Conservation (phyloP, 2,329 filamentous ascomycete genomes). For the Microascus cirrosus region DNA sequence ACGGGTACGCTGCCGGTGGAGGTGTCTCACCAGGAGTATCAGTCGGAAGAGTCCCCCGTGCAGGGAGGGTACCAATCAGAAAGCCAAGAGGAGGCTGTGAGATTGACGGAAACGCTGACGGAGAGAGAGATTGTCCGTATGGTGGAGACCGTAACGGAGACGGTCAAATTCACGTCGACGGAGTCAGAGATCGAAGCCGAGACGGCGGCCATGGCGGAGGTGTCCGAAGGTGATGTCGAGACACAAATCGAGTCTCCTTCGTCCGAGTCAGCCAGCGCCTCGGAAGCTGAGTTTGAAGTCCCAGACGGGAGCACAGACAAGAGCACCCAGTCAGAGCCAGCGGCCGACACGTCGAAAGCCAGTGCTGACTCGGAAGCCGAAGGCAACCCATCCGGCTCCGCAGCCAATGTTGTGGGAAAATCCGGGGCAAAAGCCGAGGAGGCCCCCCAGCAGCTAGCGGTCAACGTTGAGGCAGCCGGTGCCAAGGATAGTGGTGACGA, state of each 20-base stretch:
- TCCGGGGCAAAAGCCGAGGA: not conserved
- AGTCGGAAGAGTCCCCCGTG: no score
- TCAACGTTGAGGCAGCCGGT: no score
- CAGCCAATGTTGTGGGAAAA: not conserved
- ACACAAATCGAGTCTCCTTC: not conserved
- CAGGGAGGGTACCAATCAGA: no score
- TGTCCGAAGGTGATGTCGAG: not conserved
- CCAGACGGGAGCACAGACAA: not conserved
- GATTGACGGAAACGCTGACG: slow-evolving; percentile 14
- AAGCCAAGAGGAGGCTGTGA: no score
- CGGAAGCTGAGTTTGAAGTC: not conserved
- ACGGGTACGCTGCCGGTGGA: not conserved
- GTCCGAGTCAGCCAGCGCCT: not conserved
- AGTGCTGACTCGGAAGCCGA: not conserved
- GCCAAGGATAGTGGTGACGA: no score
- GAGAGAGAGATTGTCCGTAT: slow-evolving; percentile 18
- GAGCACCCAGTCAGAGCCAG: not conserved
- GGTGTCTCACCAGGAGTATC: not conserved
- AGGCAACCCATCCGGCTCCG: not conserved
- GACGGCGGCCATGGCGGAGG: not conserved
- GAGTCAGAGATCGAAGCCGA: slow-evolving; percentile 17
- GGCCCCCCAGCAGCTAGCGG: not conserved
- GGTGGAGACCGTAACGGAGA: slow-evolving; percentile 21
- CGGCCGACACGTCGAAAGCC: not conserved
- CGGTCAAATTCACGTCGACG: slow-evolving; percentile 12